Percentiles rank a stretch among this genome's conserved stretches.
These are phyloP conservation scores for Chiua virens DNA, from an alignment of 768 basidiomycete genomes.

Conservation along the genomic window DNA sequence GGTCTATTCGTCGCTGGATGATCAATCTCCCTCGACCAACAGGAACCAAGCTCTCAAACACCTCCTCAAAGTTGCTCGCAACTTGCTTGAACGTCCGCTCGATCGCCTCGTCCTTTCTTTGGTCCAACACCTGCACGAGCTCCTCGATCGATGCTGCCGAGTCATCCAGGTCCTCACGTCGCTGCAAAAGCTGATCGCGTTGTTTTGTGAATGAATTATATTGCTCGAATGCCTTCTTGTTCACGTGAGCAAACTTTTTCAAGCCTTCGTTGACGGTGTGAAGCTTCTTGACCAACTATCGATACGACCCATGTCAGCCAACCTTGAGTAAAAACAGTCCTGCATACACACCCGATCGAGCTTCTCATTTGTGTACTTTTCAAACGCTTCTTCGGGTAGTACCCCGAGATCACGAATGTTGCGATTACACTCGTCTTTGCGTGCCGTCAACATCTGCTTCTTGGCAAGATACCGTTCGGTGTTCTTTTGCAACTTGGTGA, in stretches of 20 bases:
- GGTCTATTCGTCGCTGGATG: slow-evolving; percentile 89
- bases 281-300: slow-evolving; percentile 88
- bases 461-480: slow-evolving; percentile 95
- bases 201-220: slow-evolving; percentile 98
- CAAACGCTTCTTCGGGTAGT: slow-evolving; percentile 94
- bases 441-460: slow-evolving; percentile 75
- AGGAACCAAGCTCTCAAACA: slow-evolving; percentile 95
- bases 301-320: slow-evolving; percentile 4
- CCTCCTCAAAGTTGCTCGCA: slow-evolving; percentile 94
- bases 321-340: not conserved
- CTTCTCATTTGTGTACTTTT: slow-evolving; percentile 87
- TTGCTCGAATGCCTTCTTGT: slow-evolving; percentile 99
- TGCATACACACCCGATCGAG: slow-evolving; percentile 73
- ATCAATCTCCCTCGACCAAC: slow-evolving; percentile 89
- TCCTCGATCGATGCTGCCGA: slow-evolving; percentile 90
- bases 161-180: slow-evolving; percentile 88
- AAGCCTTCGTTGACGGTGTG: slow-evolving; percentile 89
- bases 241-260: slow-evolving; percentile 97
- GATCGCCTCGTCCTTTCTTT: slow-evolving; percentile 97
- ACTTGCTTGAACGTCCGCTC: slow-evolving; percentile 99
- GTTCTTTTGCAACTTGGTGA: slow-evolving; percentile 91
- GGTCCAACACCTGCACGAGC: slow-evolving; percentile 90
- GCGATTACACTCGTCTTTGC: slow-evolving; percentile 93
- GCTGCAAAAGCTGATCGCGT: slow-evolving; percentile 83
- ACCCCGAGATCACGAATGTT: slow-evolving; percentile 97